A percentile compares a stretch with the other conserved stretches of the same genome.
Evolutionary conservation across 1,284 basidiomycete genomes (phyloP).

Genomic region (Leccinum subfulvum): DNA sequence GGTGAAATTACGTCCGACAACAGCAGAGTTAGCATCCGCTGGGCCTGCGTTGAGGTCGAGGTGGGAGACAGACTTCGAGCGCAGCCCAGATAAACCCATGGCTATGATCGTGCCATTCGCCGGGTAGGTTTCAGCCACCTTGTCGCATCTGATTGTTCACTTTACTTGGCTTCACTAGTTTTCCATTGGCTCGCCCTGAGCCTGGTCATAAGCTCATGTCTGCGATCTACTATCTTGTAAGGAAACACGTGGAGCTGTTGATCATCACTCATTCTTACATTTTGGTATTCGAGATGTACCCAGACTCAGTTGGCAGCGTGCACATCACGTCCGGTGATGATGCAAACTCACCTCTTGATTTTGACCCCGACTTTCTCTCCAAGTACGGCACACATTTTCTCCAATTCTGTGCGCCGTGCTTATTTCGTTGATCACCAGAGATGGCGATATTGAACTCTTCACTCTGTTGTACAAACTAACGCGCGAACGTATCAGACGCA

Average conservation of each 20-base stretch:
- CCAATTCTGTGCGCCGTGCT: background rate
- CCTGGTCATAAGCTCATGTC: constrained; percentile 13
- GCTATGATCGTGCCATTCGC: constrained; percentile 12
- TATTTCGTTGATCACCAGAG: constrained; percentile 7
- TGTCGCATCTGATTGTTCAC: background rate
- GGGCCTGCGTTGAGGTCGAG: constrained; percentile 36
- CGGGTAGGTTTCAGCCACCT: constrained; percentile 14
- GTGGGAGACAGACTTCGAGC: constrained; percentile 40
- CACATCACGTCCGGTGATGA: constrained; percentile 32
- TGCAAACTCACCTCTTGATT: constrained; percentile 21
- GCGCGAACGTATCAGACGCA: constrained; percentile 41
- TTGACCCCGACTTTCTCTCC: constrained; percentile 17
- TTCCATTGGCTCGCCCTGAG: background rate
- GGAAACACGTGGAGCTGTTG: background rate
- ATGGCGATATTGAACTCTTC: constrained; percentile 14
- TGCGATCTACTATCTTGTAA: constrained; percentile 17
- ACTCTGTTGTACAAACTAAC: constrained; percentile 18
- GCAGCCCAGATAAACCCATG: constrained; percentile 26
- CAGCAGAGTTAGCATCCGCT: constrained; percentile 36
- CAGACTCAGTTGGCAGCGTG: constrained; percentile 28
- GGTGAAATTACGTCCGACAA: constrained; percentile 40
- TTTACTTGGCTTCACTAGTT: constrained; percentile 9
- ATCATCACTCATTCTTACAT: background rate
- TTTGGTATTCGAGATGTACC: constrained; percentile 25
- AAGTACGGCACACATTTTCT: constrained; percentile 4